A percentile compares a stretch with the other conserved stretches of the same genome.
These are phyloP conservation scores for Aureobasidium mangrovei DNA, from an alignment of 2,329 filamentous ascomycete genomes.

Conservation along the genomic window DNA sequence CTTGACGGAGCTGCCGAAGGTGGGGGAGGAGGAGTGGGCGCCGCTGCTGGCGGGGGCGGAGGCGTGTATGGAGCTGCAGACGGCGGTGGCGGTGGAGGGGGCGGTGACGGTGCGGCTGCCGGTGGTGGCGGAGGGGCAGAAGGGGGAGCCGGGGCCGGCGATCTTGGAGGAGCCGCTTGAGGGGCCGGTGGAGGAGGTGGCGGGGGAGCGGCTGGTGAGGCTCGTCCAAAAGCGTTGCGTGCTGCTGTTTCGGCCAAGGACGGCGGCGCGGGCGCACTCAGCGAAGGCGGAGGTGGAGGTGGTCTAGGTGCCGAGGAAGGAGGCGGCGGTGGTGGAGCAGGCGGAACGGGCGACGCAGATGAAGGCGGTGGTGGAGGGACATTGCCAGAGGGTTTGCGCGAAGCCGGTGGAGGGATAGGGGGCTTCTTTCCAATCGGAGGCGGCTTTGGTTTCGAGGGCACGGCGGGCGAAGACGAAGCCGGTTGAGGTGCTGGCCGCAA, in stretches of 20 bases:
- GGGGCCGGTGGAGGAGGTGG: conserved; percentile 47
- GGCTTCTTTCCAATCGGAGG: conserved; percentile 73
- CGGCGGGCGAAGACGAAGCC: conserved; percentile 46
- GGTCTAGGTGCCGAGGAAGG: conserved; percentile 23
- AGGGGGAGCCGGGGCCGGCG: conserved; percentile 57
- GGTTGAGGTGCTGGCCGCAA: conserved; percentile 54
- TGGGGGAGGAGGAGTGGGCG: conserved; percentile 26
- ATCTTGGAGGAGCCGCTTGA: conserved; percentile 67
- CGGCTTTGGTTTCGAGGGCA: conserved; percentile 51
- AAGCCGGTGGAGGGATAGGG: conserved; percentile 48
- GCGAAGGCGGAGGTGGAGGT: conserved; percentile 17
- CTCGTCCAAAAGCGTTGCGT: conserved; percentile 8
- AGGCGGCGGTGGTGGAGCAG: conserved; percentile 30
- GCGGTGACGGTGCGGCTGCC: conserved; percentile 20
- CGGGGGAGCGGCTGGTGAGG: conserved; percentile 44
- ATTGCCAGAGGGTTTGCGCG: conserved; percentile 47
- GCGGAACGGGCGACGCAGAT: conserved; percentile 58
- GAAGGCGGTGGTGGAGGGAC: conserved; percentile 18
- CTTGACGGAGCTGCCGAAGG: conserved; percentile 26
- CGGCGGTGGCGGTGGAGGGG: conserved; percentile 54
- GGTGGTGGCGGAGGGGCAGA: conserved; percentile 50
- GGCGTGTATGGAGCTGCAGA: conserved; percentile 37
- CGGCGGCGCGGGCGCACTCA: conserved; percentile 24
- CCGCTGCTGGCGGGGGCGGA: conserved; percentile 25
- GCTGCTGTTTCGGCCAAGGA: conserved; percentile 9